phyloP scores from a whole-genome alignment of 495 filamentous ascomycete species.

The Letharia lupina region DNA sequence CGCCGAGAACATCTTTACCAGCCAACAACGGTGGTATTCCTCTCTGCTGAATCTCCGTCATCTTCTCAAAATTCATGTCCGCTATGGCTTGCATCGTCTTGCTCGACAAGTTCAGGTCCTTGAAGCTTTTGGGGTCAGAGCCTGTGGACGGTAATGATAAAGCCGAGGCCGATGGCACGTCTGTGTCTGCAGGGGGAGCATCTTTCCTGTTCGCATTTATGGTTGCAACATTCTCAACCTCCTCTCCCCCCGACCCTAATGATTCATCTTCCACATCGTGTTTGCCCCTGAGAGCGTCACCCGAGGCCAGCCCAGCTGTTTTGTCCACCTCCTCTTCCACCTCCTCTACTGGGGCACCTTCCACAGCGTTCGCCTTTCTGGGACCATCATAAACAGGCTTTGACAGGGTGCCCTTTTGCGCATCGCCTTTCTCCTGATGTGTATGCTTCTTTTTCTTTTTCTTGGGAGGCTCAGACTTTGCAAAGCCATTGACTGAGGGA shows the following conservation, averaged over 20 bases:
- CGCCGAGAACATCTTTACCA: constrained; percentile 88
- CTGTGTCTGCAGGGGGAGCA: constrained; percentile 18
- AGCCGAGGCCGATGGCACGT: constrained; percentile 43
- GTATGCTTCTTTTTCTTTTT: constrained; percentile 11
- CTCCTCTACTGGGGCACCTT: background rate
- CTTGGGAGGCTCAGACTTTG: constrained; percentile 1
- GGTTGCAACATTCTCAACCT: background rate
- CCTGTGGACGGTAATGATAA: constrained; percentile 50
- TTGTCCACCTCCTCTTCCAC: background rate
- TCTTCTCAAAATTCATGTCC: constrained; percentile 84
- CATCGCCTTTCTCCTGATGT: background rate
- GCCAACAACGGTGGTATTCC: constrained; percentile 83
- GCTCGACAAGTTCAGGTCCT: constrained; percentile 75
- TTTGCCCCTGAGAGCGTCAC: constrained; percentile 9
- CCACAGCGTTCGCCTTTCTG: background rate
- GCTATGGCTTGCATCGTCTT: constrained; percentile 82
- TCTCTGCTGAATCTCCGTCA: constrained; percentile 92
- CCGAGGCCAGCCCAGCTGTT: constrained; percentile 10
- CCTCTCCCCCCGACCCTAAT: background rate
- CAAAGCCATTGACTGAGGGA: constrained; percentile 6
- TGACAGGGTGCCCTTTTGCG: background rate
- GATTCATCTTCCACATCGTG: background rate
- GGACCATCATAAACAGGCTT: background rate
- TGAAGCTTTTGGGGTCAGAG: constrained; percentile 53
- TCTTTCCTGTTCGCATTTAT: background rate